These are phyloP conservation scores for Pichia nanzhaoensis DNA, from an alignment of 805 yeast genomes.

Conservation along the genomic window DNA sequence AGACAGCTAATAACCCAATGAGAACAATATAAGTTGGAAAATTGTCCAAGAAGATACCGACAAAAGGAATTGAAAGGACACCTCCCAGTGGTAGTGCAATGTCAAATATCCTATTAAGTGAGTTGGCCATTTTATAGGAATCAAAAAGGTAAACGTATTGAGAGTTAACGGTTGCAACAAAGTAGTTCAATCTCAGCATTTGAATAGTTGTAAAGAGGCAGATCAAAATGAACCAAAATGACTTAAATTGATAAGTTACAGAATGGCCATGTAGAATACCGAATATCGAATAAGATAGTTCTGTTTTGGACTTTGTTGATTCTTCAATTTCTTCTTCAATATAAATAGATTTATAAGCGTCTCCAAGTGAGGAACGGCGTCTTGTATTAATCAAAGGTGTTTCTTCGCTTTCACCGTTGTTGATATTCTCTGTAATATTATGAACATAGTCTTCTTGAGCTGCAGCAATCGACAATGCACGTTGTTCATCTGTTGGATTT, in stretches of 20 bases:
- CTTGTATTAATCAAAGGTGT: conserved; percentile 9
- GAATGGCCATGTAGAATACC: conserved; percentile 51
- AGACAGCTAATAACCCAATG: conserved; percentile 33
- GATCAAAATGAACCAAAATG: conserved; percentile 47
- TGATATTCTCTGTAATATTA: conserved; percentile 4
- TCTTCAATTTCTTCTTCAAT: conserved; percentile 42
- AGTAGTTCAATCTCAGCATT: conserved; percentile 52
- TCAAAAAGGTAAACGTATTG: conserved; percentile 43
- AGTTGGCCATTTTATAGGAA: conserved; percentile 33
- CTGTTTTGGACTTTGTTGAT: conserved; percentile 23
- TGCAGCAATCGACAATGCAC: conserved; percentile 23
- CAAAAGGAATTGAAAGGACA: conserved; percentile 45
- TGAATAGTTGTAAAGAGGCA: conserved; percentile 46
- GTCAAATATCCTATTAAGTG: conserved; percentile 43
- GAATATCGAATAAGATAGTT: conserved; percentile 37
- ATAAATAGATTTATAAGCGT: conserved; percentile 47
- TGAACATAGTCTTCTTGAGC: conserved; percentile 23
- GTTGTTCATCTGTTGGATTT: conserved; percentile 25
- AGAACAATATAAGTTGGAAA: conserved; percentile 42
- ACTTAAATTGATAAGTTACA: conserved; percentile 40
- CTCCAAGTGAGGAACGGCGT: conserved; percentile 50
- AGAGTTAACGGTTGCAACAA: conserved; percentile 52
- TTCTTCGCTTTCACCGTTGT: conserved; percentile 11
- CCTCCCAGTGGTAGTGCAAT: conserved; percentile 53
- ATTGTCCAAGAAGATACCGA: conserved; percentile 44